Conservation (phyloP, 148 eudicot genomes). For the Dysphania ambrosioides region DNA sequence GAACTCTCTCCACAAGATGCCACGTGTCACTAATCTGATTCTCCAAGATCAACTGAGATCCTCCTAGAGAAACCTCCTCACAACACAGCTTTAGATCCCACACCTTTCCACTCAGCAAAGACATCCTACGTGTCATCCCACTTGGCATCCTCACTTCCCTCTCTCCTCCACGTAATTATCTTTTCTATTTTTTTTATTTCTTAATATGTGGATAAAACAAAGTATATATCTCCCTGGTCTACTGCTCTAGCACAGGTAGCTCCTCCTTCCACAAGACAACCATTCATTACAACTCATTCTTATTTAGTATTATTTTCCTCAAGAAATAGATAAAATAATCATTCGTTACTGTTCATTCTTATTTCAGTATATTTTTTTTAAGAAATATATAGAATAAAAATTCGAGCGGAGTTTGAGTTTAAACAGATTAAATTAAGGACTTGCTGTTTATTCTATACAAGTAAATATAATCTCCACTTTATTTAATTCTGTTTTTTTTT, state of each 20-base stretch:
- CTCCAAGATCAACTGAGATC: conserved; percentile 36
- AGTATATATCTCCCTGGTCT: conserved; percentile 9
- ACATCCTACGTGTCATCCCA: conserved; percentile 27
- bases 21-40: conserved; percentile 61
- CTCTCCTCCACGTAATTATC: conserved; percentile 40
- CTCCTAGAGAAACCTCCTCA: conserved; percentile 24
- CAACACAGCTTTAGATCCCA: conserved; percentile 42
- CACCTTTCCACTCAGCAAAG: conserved; percentile 29
- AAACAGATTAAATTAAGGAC: conserved; percentile 2
- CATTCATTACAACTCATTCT: too few species aligned
- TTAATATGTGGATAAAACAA: conserved; percentile 1
- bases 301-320: too few species aligned
- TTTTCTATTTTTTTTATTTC: not conserved
- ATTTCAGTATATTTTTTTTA: too few species aligned
- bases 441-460: not conserved
- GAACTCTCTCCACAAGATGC: conserved; percentile 33
- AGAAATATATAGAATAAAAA: too few species aligned
- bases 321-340: too few species aligned
- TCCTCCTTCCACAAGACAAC: not conserved
- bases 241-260: not conserved
- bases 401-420: not conserved
- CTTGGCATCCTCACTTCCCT: conserved; percentile 9
- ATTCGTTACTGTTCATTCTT: too few species aligned
- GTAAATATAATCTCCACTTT: not conserved
- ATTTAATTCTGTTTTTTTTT: too few species aligned